Base-by-base conservation (phyloP, 2,329 filamentous ascomycete genomes). In the Neofusicoccum umdonicola region DNA sequence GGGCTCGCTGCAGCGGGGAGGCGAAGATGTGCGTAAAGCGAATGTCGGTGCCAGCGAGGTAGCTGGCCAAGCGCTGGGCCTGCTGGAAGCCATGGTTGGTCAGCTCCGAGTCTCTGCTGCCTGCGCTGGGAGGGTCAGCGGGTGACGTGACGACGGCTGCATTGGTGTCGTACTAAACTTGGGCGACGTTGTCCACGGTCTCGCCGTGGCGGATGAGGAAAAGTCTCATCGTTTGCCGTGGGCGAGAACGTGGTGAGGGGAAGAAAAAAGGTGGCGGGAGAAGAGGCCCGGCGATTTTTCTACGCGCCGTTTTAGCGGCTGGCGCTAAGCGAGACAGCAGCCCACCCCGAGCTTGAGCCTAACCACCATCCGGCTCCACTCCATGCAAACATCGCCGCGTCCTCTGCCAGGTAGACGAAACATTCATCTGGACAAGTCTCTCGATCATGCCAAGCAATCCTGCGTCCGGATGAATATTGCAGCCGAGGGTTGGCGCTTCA, bases 161-260 rank as follows among this genome's bases (percentile, higher is more conserved):
- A 61, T 58, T 65, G 60, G 65, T 70, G 68, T 63, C 66, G 66
- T 82, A 91, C 89, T 90, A 93, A 66, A 91, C 78, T 63, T 88
- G 85, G 45, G 89, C 90, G 65, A 95, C 89, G 76, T 97, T 97
- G 79, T 97, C 91, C 68, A 96, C 90, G 15, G 92, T 94, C 80
- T 97, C 93, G 73, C 89, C 93, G 82, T 97, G 93, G 64, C 93
- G 88, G 71, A 96, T 87, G 71, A 97, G 84, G 71, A 93, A 87
- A 63, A 97, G 76, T 72, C 83, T 84, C 85, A 90, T 86, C 64
- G 51, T 65, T 34, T 31, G 39, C 61, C 17, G 39, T 47, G 50
- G 34, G 41, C 61, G 44, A 63, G 61, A 54, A 41, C 34, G 34
- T 52, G 61, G 41, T 47, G 61, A 31, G 9, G 61, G 15, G 17